These are phyloP conservation scores for Melanomma pulvis-pyrius DNA, from an alignment of 495 filamentous ascomycete genomes.

Conservation along the genomic window DNA sequence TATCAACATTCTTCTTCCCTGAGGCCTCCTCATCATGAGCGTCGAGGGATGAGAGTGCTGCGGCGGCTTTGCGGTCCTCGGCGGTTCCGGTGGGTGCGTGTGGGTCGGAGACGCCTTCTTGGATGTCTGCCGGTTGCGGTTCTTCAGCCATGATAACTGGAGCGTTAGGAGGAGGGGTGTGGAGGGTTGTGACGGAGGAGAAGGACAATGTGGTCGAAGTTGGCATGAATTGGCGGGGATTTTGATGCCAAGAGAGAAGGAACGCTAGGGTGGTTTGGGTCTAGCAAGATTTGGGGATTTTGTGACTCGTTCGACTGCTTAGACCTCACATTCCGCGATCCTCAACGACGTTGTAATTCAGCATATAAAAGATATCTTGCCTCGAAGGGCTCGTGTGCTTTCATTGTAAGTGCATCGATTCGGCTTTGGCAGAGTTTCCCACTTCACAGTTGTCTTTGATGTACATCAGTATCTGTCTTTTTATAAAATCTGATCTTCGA, in stretches of 20 bases:
- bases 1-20: conserved; percentile 65
- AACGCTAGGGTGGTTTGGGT: neutral
- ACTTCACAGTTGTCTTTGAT: too few relatives aligned
- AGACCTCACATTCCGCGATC: neutral
- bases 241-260: neutral
- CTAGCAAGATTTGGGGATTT: neutral
- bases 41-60: conserved; percentile 72
- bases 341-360: neutral
- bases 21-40: conserved; percentile 54
- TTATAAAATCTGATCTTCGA: too few relatives aligned
- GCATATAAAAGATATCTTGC: neutral
- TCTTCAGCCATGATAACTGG: conserved; percentile 60
- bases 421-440: too few relatives aligned
- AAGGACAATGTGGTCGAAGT: conserved; percentile 1
- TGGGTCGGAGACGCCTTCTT: conserved; percentile 59
- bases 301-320: neutral
- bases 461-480: too few relatives aligned
- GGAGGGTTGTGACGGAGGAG: neutral
- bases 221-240: neutral
- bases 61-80: conserved; percentile 89
- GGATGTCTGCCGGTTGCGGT: conserved; percentile 57
- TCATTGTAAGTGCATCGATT: neutral
- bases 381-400: neutral
- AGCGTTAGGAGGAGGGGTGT: conserved; percentile 11
- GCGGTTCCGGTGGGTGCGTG: conserved; percentile 66